Evolutionary conservation across 2,329 filamentous ascomycete species (phyloP).

Genomic region (Penicillium sp.): DNA sequence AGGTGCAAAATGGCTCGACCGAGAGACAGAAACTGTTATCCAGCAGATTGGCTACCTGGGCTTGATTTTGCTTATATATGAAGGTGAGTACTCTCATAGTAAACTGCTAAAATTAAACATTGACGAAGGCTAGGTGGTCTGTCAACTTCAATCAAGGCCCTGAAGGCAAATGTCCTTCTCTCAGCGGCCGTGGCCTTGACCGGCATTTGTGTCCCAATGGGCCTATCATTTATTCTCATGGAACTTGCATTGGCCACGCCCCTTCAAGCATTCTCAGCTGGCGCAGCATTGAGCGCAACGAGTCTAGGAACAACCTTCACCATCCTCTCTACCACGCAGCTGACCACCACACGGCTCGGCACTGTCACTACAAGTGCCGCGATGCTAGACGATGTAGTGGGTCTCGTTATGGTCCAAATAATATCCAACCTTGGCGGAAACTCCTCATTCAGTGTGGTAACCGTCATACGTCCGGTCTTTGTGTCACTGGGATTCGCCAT

Average conservation of each 20-base stretch:
- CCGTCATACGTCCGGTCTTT: slow-evolving; percentile 53
- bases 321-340: slow-evolving; percentile 61
- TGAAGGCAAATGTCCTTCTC: slow-evolving; percentile 62
- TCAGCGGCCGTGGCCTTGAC: slow-evolving; percentile 65
- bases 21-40: slow-evolving; percentile 55
- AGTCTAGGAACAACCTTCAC: slow-evolving; percentile 72
- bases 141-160: slow-evolving; percentile 43
- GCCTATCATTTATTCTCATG: slow-evolving; percentile 62
- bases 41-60: slow-evolving; percentile 72
- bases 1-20: slow-evolving; percentile 61
- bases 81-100: slow-evolving; percentile 49
- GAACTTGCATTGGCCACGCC: slow-evolving; percentile 51
- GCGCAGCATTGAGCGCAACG: slow-evolving; percentile 72
- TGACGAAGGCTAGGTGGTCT: slow-evolving; percentile 24
- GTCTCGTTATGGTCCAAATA: slow-evolving; percentile 74
- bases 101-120: background rate
- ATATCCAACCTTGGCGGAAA: slow-evolving; percentile 64
- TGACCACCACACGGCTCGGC: slow-evolving; percentile 58
- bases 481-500: slow-evolving; percentile 46
- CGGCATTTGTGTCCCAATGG: slow-evolving; percentile 66
- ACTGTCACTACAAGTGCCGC: slow-evolving; percentile 57
- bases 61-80: slow-evolving; percentile 70
- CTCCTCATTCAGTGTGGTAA: slow-evolving; percentile 38
- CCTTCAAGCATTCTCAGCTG: slow-evolving; percentile 69
- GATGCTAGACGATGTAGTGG: slow-evolving; percentile 38